Evolutionary conservation across 805 yeast species (phyloP).

Genomic region (Nakazawaea molendinolei): DNA sequence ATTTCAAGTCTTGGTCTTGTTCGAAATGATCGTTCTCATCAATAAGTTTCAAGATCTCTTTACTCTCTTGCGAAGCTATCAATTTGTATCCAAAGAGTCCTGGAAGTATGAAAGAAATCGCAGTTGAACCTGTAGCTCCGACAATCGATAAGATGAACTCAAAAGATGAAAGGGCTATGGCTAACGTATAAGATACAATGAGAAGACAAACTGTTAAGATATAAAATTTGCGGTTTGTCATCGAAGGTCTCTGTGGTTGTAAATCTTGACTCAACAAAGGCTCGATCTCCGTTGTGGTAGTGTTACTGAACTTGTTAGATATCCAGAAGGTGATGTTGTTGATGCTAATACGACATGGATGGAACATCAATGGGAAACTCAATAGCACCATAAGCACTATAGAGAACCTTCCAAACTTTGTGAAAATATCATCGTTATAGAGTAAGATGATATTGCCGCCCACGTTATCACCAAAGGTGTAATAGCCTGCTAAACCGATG

Average conservation of each 20-base stretch:
- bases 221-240: constrained; percentile 38
- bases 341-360: constrained; percentile 70
- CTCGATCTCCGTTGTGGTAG: not conserved
- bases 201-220: constrained; percentile 42
- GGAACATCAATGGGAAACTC: constrained; percentile 74
- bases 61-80: constrained; percentile 23
- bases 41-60: constrained; percentile 3
- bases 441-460: constrained; percentile 63
- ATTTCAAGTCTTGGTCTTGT: constrained; percentile 17
- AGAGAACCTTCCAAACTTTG: constrained; percentile 50
- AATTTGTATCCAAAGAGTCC: constrained; percentile 68
- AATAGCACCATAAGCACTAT: constrained; percentile 68
- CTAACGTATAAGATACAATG: constrained; percentile 43
- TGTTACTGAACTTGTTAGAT: constrained; percentile 15
- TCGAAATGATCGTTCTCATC: constrained; percentile 5
- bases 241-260: constrained; percentile 25
- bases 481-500: constrained; percentile 65
- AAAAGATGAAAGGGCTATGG: constrained; percentile 54
- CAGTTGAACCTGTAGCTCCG: constrained; percentile 80
- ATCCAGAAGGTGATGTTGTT: constrained; percentile 58
- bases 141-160: constrained; percentile 67
- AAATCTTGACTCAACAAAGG: constrained; percentile 1
- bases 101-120: constrained; percentile 72
- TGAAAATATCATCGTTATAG: constrained; percentile 48
- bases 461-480: constrained; percentile 63